A percentile compares a stretch with the other conserved stretches of the same genome.
These are phyloP conservation scores for Epichloe festucae DNA, from an alignment of 2,329 filamentous ascomycete genomes.

Conservation along the genomic window DNA sequence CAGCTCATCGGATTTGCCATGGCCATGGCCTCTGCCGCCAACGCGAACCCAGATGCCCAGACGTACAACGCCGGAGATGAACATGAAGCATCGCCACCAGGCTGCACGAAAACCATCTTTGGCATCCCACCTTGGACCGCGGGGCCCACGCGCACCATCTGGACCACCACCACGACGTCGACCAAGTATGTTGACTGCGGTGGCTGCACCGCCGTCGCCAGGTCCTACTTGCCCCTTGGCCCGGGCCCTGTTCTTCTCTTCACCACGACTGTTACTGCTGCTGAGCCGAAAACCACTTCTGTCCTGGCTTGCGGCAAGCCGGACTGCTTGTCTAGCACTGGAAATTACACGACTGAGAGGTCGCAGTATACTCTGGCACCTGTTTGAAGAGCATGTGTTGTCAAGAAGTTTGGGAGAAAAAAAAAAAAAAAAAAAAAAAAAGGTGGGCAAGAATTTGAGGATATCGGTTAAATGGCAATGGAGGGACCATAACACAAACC, in stretches of 20 bases:
- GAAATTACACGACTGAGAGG: neutral
- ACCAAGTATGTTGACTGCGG: conserved; percentile 14
- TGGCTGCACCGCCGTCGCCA: conserved; percentile 10
- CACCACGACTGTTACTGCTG: conserved; percentile 11
- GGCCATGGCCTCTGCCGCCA: conserved; percentile 1
- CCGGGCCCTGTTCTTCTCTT: conserved; percentile 11
- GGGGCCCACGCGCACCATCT: conserved; percentile 14
- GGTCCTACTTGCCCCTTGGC: conserved; percentile 5
- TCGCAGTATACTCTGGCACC: neutral
- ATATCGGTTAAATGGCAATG: too few species aligned
- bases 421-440: too few species aligned
- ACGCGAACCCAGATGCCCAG: conserved; percentile 3
- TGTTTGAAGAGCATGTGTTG: too few species aligned
- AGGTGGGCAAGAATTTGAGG: too few species aligned
- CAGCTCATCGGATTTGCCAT: conserved; percentile 1
- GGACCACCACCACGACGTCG: conserved; percentile 13
- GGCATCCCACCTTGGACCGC: conserved; percentile 5
- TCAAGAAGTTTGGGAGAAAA: too few species aligned
- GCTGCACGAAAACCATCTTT: conserved; percentile 9
- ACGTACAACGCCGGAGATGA: neutral
- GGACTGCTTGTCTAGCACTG: neutral
- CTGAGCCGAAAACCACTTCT: conserved; percentile 5
- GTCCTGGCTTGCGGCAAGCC: conserved; percentile 1
- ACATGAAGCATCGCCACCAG: neutral
- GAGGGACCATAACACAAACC: neutral